These are phyloP conservation scores for Thalassia testudinum DNA, from an alignment of 116 monocot species.

Conservation along the genomic window DNA sequence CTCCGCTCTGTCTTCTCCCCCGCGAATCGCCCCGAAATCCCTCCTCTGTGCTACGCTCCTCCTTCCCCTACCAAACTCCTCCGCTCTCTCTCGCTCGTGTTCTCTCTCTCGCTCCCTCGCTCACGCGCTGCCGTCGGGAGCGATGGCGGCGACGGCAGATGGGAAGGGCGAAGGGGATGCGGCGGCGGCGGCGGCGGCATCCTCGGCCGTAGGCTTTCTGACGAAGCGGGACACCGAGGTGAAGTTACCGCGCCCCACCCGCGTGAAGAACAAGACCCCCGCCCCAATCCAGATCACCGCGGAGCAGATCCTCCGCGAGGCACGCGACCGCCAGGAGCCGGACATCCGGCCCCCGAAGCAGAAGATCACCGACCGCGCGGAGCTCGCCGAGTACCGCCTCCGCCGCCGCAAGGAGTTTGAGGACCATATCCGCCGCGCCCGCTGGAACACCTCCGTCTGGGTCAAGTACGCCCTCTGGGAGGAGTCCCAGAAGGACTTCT, in stretches of 20 bases:
- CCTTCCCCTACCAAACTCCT: too few species aligned
- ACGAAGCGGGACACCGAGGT: constrained; percentile 80
- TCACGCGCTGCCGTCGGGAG: too few species aligned
- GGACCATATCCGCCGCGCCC: too few species aligned
- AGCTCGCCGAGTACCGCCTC: constrained; percentile 74
- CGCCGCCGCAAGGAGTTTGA: constrained; percentile 85
- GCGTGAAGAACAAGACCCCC: too few species aligned
- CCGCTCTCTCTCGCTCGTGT: too few species aligned
- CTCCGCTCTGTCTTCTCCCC: too few species aligned
- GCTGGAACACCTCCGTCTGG: constrained; percentile 67
- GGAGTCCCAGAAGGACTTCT: constrained; percentile 72
- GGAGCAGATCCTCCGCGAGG: constrained; percentile 88
- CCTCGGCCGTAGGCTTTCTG: constrained; percentile 61
- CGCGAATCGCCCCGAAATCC: too few species aligned
- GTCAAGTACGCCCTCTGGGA: constrained; percentile 84
- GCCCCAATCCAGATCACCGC: constrained; percentile 88
- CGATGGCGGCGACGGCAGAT: too few species aligned
- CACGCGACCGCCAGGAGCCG: constrained; percentile 71
- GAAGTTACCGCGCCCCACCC: constrained; percentile 75
- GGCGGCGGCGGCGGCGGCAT: constrained; percentile 29
- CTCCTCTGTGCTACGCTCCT: too few species aligned
- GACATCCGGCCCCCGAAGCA: too few species aligned
- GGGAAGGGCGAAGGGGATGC: too few species aligned
- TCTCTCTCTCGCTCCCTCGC: too few species aligned
- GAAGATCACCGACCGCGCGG: constrained; percentile 70